These are phyloP conservation scores for Talaromyces sp. DNA, from an alignment of 2,329 filamentous ascomycete species.

Conservation along the genomic window DNA sequence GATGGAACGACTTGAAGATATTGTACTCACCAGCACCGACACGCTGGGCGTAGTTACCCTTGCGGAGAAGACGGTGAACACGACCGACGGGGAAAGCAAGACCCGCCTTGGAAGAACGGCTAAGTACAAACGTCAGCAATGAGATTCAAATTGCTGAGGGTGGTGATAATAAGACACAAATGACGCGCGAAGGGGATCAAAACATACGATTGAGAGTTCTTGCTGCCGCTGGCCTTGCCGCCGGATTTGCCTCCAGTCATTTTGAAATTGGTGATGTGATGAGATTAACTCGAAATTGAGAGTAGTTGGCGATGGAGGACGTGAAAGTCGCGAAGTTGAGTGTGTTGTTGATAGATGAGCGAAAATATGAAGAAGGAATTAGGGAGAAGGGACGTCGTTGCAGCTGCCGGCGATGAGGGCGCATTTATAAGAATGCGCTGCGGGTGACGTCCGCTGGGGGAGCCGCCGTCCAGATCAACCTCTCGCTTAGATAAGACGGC, in stretches of 20 bases:
- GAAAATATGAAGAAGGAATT: constrained; percentile 28
- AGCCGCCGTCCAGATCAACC: constrained; percentile 46
- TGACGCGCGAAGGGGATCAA: not conserved
- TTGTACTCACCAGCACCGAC: constrained; percentile 76
- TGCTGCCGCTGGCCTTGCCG: constrained; percentile 98
- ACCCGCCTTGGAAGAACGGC: constrained; percentile 98
- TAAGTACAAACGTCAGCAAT: constrained; percentile 39
- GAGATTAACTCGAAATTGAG: constrained; percentile 23
- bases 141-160: not conserved
- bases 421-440: constrained; percentile 43
- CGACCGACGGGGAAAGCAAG: constrained; percentile 98
- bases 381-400: constrained; percentile 31
- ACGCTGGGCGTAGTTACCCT: constrained; percentile 99
- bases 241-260: constrained; percentile 99
- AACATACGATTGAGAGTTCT: constrained; percentile 95
- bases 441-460: constrained; percentile 42
- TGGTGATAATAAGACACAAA: not conserved
- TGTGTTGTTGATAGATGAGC: constrained; percentile 20
- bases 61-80: constrained; percentile 98
- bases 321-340: constrained; percentile 16
- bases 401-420: constrained; percentile 26
- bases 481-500: constrained; percentile 40
- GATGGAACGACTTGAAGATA: not conserved
- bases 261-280: constrained; percentile 58
- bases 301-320: constrained; percentile 18